Evolutionary conservation across 2,329 filamentous ascomycete genomes (phyloP).

Genomic region (Aspergillus aculeatinus): DNA sequence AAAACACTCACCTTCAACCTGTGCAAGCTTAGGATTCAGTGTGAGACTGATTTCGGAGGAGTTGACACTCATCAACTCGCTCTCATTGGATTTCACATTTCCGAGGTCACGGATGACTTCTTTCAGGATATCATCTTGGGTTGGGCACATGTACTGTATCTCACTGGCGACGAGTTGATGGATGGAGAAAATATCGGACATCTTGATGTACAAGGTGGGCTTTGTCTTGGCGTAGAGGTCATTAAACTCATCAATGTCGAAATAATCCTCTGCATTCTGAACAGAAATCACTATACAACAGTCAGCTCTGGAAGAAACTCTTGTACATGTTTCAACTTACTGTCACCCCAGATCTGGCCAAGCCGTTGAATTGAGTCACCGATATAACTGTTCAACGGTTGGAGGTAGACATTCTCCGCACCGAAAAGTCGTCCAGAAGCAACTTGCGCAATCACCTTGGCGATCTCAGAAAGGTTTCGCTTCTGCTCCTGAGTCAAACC

Average conservation of each 20-base stretch:
- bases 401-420: conserved; percentile 90
- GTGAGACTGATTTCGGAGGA: conserved; percentile 89
- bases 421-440: conserved; percentile 87
- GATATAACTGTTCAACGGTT: conserved; percentile 90
- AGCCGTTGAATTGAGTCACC: conserved; percentile 80
- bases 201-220: conserved; percentile 98
- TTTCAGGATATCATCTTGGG: conserved; percentile 79
- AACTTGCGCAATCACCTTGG: conserved; percentile 87
- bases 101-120: conserved; percentile 93
- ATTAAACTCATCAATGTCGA: conserved; percentile 98
- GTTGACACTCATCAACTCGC: conserved; percentile 81
- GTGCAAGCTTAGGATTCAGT: conserved; percentile 82
- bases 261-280: conserved; percentile 82
- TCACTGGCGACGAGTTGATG: conserved; percentile 84
- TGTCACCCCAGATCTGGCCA: conserved; percentile 68
- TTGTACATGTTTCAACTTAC: conserved; percentile 41
- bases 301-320: conserved; percentile 32
- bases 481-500: conserved; percentile 88
- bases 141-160: conserved; percentile 72
- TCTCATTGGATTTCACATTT: conserved; percentile 94
- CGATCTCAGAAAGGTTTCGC: conserved; percentile 84
- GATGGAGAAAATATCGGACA: conserved; percentile 94
- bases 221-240: conserved; percentile 95
- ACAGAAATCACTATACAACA: conserved; percentile 67
- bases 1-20: conserved; percentile 63